Evolutionary conservation across 1,139 yeast genomes (phyloP).

Genomic region (Candida glucosophila): DNA sequence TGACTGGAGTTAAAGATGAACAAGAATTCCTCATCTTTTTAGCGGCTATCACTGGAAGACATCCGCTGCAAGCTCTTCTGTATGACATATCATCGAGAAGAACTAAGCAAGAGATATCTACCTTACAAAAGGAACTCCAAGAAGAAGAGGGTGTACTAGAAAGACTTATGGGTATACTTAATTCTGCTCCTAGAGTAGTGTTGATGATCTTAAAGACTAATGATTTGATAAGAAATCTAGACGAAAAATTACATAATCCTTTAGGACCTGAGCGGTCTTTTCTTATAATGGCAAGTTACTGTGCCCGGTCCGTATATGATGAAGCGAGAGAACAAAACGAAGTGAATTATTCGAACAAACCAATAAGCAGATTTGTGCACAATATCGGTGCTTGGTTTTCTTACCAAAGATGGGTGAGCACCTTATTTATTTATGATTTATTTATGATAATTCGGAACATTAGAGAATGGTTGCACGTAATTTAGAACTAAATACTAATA

Average conservation of each 20-base stretch:
- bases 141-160: conserved; percentile 55
- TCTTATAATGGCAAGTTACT: conserved; percentile 80
- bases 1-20: conserved; percentile 75
- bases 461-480: conserved; percentile 4
- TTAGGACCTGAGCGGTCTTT: conserved; percentile 86
- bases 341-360: conserved; percentile 22
- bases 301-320: conserved; percentile 70
- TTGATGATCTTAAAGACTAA: conserved; percentile 84
- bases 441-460: conserved; percentile 19
- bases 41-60: conserved; percentile 90
- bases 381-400: conserved; percentile 36
- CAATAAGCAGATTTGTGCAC: conserved; percentile 27
- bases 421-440: conserved; percentile 50
- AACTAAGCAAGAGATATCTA: conserved; percentile 38
- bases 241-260: conserved; percentile 75
- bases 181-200: conserved; percentile 78
- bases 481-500: conserved; percentile 1
- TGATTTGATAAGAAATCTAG: conserved; percentile 83
- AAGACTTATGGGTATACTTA: conserved; percentile 71
- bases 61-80: conserved; percentile 32
- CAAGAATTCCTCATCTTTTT: conserved; percentile 75
- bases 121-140: conserved; percentile 56
- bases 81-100: conserved; percentile 48
- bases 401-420: conserved; percentile 45
- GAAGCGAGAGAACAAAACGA: conserved; percentile 46